Conservation (phyloP, 2,329 filamentous ascomycete genomes). For the Cercospora janseana region DNA sequence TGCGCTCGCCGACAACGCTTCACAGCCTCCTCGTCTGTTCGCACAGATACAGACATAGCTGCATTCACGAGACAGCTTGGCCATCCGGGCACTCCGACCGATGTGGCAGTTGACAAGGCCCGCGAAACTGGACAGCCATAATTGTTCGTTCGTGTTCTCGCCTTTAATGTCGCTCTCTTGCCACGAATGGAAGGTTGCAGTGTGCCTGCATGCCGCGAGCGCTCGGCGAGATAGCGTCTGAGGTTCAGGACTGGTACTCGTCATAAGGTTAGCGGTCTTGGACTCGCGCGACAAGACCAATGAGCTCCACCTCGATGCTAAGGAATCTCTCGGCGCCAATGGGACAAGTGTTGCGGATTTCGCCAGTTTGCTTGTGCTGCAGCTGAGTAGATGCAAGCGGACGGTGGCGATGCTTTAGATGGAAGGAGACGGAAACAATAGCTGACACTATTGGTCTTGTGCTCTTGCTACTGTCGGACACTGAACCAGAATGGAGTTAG, state of each 20-base stretch:
- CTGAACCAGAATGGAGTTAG: slow-evolving; percentile 1
- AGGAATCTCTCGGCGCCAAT: slow-evolving; percentile 9
- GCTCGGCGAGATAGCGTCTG: slow-evolving; percentile 4
- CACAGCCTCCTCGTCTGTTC: background rate
- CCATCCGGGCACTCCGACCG: slow-evolving; percentile 1
- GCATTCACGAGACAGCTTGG: slow-evolving; percentile 9
- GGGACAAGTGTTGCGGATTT: slow-evolving; percentile 2
- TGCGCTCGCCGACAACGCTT: background rate
- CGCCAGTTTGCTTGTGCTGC: slow-evolving; percentile 9
- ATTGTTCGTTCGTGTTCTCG: slow-evolving; percentile 3
- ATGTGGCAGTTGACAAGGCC: slow-evolving; percentile 6
- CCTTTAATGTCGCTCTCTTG: slow-evolving; percentile 8
- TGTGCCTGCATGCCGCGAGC: slow-evolving; percentile 5
- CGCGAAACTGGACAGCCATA: background rate
- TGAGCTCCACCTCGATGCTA: slow-evolving; percentile 4
- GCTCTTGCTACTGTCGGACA: slow-evolving; percentile 1
- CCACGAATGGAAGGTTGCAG: slow-evolving; percentile 11
- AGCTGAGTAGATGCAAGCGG: background rate
- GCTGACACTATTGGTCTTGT: background rate
- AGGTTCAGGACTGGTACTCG: slow-evolving; percentile 1
- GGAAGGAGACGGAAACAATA: background rate
- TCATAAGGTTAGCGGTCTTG: slow-evolving; percentile 4
- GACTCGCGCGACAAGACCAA: slow-evolving; percentile 6
- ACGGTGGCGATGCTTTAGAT: slow-evolving; percentile 6
- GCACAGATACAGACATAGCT: background rate